phyloP scores from a whole-genome alignment of 2,329 filamentous ascomycete species.

The Penicillium sp. region DNA sequence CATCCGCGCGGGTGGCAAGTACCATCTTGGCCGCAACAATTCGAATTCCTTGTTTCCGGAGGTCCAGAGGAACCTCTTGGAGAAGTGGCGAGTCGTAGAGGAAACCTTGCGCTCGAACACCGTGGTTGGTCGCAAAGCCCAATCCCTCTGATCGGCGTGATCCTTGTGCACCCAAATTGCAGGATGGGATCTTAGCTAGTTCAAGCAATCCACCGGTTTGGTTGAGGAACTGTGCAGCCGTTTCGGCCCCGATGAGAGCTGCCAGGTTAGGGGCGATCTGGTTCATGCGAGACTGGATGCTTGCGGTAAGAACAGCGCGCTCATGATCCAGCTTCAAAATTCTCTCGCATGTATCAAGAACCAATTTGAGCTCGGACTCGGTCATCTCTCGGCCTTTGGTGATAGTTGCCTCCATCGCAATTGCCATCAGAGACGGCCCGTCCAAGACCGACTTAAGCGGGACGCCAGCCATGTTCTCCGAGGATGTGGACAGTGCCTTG shows the following conservation, averaged over 20 bases:
- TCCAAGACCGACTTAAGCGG: slow-evolving; percentile 80
- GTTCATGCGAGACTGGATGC: slow-evolving; percentile 95
- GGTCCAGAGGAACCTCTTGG: slow-evolving; percentile 75
- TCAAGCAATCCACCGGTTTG: slow-evolving; percentile 85
- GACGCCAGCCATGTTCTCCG: slow-evolving; percentile 73
- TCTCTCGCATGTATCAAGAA: slow-evolving; percentile 80
- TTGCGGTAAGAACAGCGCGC: slow-evolving; percentile 83
- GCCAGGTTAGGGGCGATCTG: slow-evolving; percentile 94
- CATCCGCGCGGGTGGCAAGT: slow-evolving; percentile 87
- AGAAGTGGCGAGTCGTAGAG: slow-evolving; percentile 91
- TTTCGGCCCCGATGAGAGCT: slow-evolving; percentile 83
- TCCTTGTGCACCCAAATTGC: slow-evolving; percentile 87
- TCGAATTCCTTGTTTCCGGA: slow-evolving; percentile 91
- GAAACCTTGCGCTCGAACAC: slow-evolving; percentile 86
- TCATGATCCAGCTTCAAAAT: slow-evolving; percentile 82
- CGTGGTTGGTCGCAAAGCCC: slow-evolving; percentile 89
- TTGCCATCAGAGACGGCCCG: slow-evolving; percentile 89
- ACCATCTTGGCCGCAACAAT: slow-evolving; percentile 92
- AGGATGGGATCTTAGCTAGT: slow-evolving; percentile 87
- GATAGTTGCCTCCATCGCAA: slow-evolving; percentile 90
- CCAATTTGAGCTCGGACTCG: slow-evolving; percentile 69
- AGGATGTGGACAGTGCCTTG: slow-evolving; percentile 72
- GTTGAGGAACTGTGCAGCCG: slow-evolving; percentile 94
- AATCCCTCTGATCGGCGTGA: slow-evolving; percentile 80
- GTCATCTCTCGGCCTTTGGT: slow-evolving; percentile 78